Evolutionary conservation across 805 yeast genomes (phyloP).

Genomic region (Teunomyces barrocoloradensis): DNA sequence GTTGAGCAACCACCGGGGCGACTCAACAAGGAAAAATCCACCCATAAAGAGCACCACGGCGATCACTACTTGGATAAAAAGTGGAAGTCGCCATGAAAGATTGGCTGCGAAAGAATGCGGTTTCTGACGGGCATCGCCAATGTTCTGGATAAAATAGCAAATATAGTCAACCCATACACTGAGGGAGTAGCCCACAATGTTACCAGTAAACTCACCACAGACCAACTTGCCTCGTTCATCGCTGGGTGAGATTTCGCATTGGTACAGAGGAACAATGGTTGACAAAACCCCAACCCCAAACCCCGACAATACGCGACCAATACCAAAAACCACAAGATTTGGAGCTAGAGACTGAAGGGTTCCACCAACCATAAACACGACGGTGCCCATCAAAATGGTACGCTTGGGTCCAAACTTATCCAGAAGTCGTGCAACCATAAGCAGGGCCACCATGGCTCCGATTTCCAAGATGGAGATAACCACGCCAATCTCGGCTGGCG

Average conservation of each 20-base stretch:
- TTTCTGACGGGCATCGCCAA: slow-evolving; percentile 39
- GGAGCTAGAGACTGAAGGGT: slow-evolving; percentile 61
- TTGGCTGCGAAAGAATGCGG: slow-evolving; percentile 38
- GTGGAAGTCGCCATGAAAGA: slow-evolving; percentile 74
- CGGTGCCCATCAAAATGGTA: slow-evolving; percentile 78
- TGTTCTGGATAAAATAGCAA: slow-evolving; percentile 61
- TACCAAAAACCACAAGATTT: slow-evolving; percentile 54
- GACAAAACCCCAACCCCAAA: slow-evolving; percentile 84
- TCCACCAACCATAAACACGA: slow-evolving; percentile 78
- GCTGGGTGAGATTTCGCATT: slow-evolving; percentile 84
- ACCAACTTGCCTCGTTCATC: slow-evolving; percentile 83
- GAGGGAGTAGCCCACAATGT: slow-evolving; percentile 73
- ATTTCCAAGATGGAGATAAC: slow-evolving; percentile 86
- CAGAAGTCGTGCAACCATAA: slow-evolving; percentile 73
- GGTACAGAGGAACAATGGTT: slow-evolving; percentile 84
- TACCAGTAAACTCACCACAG: slow-evolving; percentile 86
- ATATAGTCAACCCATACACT: slow-evolving; percentile 87
- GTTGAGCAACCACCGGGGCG: slow-evolving; percentile 87
- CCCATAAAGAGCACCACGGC: slow-evolving; percentile 70
- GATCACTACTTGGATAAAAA: slow-evolving; percentile 71
- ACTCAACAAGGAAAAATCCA: slow-evolving; percentile 75
- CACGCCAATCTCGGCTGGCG: slow-evolving; percentile 73
- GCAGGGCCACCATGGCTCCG: slow-evolving; percentile 79
- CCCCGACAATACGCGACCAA: slow-evolving; percentile 78
- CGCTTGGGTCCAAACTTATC: slow-evolving; percentile 77